These are phyloP conservation scores for Fusarium sp. DNA, from an alignment of 2,329 filamentous ascomycete species.

Conservation along the genomic window DNA sequence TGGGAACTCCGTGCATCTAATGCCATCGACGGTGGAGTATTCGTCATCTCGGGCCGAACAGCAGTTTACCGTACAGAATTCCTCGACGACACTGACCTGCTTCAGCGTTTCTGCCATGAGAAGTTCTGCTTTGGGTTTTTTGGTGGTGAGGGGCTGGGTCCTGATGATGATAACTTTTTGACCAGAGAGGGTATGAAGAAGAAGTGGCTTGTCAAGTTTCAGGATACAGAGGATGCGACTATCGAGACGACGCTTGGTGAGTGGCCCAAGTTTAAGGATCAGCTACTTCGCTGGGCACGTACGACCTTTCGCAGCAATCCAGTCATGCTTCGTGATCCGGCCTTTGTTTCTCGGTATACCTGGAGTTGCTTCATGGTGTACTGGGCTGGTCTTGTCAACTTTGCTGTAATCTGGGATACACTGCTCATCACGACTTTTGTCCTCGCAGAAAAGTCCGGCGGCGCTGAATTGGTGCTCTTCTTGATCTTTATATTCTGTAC, in stretches of 20 bases:
- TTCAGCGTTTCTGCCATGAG: constrained; percentile 58
- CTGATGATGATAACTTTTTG: constrained; percentile 70
- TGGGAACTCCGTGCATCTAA: constrained; percentile 68
- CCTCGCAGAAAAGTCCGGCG: neutral
- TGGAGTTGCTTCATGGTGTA: constrained; percentile 69
- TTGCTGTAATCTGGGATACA: constrained; percentile 63
- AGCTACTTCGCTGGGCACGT: constrained; percentile 66
- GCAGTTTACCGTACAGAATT: constrained; percentile 61
- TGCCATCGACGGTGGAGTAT: constrained; percentile 66
- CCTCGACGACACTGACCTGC: constrained; percentile 55
- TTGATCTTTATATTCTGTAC: constrained; percentile 60
- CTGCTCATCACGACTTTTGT: constrained; percentile 50
- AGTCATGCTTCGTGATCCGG: constrained; percentile 58
- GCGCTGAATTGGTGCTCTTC: constrained; percentile 19
- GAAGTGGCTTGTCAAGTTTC: constrained; percentile 64
- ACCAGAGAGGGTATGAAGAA: constrained; percentile 62
- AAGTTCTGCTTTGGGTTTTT: constrained; percentile 57
- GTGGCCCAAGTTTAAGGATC: constrained; percentile 59
- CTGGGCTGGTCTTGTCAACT: constrained; percentile 62
- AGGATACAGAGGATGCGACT: constrained; percentile 58
- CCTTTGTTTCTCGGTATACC: constrained; percentile 23
- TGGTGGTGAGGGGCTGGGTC: constrained; percentile 50
- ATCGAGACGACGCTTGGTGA: constrained; percentile 64
- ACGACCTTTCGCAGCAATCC: constrained; percentile 68
- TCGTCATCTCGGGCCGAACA: constrained; percentile 67